Evolutionary conservation across 148 eudicot genomes (phyloP).

Genomic region (Rhododendron ferrugineum): DNA sequence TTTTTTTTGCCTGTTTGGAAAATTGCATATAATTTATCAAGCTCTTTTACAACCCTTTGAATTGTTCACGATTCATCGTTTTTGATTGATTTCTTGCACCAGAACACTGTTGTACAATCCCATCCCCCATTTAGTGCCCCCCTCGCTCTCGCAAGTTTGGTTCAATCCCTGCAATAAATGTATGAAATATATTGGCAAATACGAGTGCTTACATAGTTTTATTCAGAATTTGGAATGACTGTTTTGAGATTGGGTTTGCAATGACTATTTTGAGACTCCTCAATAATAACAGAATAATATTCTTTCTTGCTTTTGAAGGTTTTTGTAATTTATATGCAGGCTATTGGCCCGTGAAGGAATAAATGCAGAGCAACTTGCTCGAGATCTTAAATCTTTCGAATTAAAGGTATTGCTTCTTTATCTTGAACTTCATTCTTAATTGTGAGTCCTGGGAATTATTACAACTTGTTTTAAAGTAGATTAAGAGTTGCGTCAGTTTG

Average conservation of each 20-base stretch:
- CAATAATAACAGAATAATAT: background rate
- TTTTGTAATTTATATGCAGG: conserved; percentile 33
- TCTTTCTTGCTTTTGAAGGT: background rate
- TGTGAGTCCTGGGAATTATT: background rate
- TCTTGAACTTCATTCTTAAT: background rate
- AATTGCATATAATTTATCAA: background rate
- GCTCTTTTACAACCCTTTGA: background rate
- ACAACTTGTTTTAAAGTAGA: background rate
- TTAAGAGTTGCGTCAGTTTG: background rate
- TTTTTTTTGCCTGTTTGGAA: background rate
- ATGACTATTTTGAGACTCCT: background rate
- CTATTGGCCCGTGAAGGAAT: conserved; percentile 94
- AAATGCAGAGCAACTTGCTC: conserved; percentile 94
- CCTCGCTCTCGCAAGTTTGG: background rate
- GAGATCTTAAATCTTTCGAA: conserved; percentile 89
- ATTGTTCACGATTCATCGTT: background rate
- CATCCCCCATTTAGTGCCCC: background rate
- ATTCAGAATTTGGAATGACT: background rate
- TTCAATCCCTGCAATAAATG: background rate
- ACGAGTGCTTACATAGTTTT: background rate
- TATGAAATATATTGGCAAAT: background rate
- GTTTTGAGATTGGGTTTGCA: background rate
- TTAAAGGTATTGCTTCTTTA: conserved; percentile 49
- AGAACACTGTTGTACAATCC: background rate
- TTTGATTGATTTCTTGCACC: background rate